These are phyloP conservation scores for Bipolaris gigantea DNA, from an alignment of 2,329 filamentous ascomycete genomes.

Conservation along the genomic window DNA sequence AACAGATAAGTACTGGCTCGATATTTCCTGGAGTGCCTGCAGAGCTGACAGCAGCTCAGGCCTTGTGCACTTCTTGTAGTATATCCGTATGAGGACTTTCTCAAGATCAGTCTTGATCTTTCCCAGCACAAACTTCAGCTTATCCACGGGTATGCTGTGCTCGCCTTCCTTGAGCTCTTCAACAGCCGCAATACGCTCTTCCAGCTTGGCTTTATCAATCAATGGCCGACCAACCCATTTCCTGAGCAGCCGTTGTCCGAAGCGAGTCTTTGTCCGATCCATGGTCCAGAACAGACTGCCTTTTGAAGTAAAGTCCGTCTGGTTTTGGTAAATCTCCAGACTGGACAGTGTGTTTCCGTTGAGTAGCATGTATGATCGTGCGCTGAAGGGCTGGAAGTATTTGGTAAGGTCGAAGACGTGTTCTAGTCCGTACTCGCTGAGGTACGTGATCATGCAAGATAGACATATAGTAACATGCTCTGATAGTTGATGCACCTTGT, in stretches of 20 bases:
- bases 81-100: conserved; percentile 90
- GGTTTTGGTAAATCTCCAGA: conserved; percentile 92
- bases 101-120: conserved; percentile 82
- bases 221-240: conserved; percentile 95
- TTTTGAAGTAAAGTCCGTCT: conserved; percentile 80
- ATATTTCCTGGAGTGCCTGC: conserved; percentile 81
- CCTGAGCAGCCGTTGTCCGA: conserved; percentile 81
- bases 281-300: conserved; percentile 95
- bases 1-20: conserved; percentile 72
- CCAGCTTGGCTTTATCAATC: conserved; percentile 71
- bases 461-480: conserved; percentile 88
- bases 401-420: conserved; percentile 96
- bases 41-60: conserved; percentile 84
- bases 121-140: conserved; percentile 70
- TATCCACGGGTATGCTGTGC: conserved; percentile 69
- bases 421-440: conserved; percentile 88
- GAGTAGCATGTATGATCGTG: conserved; percentile 90
- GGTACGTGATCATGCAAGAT: conserved; percentile 92
- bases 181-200: conserved; percentile 80
- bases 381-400: conserved; percentile 95
- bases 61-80: conserved; percentile 93
- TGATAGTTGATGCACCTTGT: conserved; percentile 82
- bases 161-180: conserved; percentile 77
- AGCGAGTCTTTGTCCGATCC: conserved; percentile 87
- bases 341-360: conserved; percentile 94